These are phyloP conservation scores for Phytophthora multivora DNA, from an alignment of 352 stramenopile species.

Conservation along the genomic window DNA sequence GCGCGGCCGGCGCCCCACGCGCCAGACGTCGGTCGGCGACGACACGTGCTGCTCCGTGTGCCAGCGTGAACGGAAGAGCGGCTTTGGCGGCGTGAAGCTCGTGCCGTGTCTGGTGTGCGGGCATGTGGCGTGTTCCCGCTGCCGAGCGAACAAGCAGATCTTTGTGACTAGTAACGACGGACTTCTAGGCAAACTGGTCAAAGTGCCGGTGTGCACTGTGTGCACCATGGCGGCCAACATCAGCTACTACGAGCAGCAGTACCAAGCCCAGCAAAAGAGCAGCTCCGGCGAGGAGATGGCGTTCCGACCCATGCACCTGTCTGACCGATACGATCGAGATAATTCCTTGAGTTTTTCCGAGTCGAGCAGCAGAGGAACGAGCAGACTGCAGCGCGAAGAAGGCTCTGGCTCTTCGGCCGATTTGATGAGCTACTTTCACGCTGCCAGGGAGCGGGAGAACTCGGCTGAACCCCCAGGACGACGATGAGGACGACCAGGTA, in stretches of 20 bases:
- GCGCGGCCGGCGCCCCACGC: constrained; percentile 18
- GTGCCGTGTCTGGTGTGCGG: constrained; percentile 55
- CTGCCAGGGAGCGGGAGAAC: constrained; percentile 20
- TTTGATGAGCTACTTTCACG: constrained; percentile 23
- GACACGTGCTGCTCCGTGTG: constrained; percentile 31
- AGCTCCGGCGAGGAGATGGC: constrained; percentile 30
- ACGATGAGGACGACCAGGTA: background rate
- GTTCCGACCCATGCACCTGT: constrained; percentile 31
- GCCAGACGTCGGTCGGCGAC: constrained; percentile 19
- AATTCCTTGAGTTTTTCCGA: constrained; percentile 33
- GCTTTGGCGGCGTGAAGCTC: constrained; percentile 45
- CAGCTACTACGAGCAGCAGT: constrained; percentile 39
- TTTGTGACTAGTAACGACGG: constrained; percentile 47
- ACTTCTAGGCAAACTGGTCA: constrained; percentile 44
- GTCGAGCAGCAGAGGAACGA: constrained; percentile 23
- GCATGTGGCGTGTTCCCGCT: constrained; percentile 45
- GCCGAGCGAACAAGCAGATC: constrained; percentile 46
- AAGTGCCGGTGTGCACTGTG: constrained; percentile 41
- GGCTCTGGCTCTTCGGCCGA: constrained; percentile 14
- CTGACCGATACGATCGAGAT: constrained; percentile 24
- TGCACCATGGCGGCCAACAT: constrained; percentile 46
- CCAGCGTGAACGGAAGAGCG: constrained; percentile 36
- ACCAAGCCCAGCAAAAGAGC: constrained; percentile 31
- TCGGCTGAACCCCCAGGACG: constrained; percentile 3
- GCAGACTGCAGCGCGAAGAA: constrained; percentile 18